Conservation (phyloP, 2,329 filamentous ascomycete genomes). For the Verticillium longisporum region DNA sequence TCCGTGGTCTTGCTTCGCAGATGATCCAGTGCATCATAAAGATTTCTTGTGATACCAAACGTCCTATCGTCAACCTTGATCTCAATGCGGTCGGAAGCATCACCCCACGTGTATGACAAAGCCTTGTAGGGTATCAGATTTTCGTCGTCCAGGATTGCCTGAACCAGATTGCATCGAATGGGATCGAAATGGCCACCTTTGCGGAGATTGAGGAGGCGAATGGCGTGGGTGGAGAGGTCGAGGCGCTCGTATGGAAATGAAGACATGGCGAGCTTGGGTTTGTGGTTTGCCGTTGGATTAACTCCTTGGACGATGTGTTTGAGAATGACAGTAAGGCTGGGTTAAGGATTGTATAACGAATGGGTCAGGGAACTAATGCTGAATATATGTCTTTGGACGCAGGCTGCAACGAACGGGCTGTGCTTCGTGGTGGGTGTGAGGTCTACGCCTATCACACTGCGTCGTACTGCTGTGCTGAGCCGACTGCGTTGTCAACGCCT, state of each 20-base stretch:
- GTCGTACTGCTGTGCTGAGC: no score
- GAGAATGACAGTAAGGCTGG: no score
- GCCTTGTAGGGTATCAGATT: constrained; percentile 11
- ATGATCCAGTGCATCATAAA: neutral
- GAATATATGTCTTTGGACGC: no score
- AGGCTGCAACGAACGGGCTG: no score
- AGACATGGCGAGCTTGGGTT: neutral
- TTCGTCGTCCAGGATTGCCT: constrained; percentile 3
- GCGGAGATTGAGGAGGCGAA: neutral
- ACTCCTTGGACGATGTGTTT: no score
- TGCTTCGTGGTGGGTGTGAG: no score
- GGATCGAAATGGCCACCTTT: neutral
- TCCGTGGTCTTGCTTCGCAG: neutral
- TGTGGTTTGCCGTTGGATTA: no score
- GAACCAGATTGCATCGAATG: constrained; percentile 10
- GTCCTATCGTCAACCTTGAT: constrained; percentile 1
- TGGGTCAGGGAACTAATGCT: no score
- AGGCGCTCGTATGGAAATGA: neutral
- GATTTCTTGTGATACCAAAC: neutral
- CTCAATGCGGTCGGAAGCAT: rapidly evolving
- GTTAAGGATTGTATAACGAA: no score
- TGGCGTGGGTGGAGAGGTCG: neutral
- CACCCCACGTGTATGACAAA: constrained; percentile 14
- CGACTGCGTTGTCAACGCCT: no score
- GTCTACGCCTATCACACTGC: no score